Evolutionary conservation across 2,329 filamentous ascomycete genomes (phyloP).

Genomic region (Sporothrix inflata): DNA sequence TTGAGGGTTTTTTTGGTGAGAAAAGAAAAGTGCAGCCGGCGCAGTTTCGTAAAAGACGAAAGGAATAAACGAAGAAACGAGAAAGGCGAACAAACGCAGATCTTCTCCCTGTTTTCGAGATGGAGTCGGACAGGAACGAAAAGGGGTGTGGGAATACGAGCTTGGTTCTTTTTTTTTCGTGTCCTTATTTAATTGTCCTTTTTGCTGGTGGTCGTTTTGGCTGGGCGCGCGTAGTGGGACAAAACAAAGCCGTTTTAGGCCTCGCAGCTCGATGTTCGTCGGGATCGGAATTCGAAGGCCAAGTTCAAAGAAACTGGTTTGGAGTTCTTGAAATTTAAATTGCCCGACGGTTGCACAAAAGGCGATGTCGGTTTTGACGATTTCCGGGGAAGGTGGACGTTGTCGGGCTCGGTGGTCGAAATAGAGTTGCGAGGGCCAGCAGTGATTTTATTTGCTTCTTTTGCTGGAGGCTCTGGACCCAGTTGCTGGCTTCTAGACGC

Average conservation of each 20-base stretch:
- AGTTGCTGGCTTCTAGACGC: neutral
- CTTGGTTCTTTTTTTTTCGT: neutral
- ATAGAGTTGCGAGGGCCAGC: too few species aligned
- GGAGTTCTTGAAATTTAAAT: neutral
- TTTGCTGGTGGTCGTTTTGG: neutral
- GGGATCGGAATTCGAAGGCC: too few species aligned
- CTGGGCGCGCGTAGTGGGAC: neutral
- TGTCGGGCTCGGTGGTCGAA: neutral
- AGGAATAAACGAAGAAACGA: neutral
- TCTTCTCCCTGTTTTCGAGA: neutral
- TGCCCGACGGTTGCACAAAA: neutral
- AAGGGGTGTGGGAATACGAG: slow-evolving; percentile 8
- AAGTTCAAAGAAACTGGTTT: neutral
- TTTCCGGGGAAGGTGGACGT: neutral
- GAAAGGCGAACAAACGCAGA: neutral
- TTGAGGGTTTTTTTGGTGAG: neutral
- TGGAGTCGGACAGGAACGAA: neutral
- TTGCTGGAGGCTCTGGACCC: too few species aligned
- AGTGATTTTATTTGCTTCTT: too few species aligned
- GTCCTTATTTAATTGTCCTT: neutral
- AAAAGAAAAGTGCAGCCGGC: neutral
- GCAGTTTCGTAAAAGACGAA: neutral
- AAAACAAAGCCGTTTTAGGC: too few species aligned
- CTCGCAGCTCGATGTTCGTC: too few species aligned
- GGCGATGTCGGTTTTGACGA: neutral